A percentile compares a stretch with the other conserved stretches of the same genome.
These are phyloP conservation scores for Cercophora samala DNA, from an alignment of 495 filamentous ascomycete genomes.

Conservation along the genomic window DNA sequence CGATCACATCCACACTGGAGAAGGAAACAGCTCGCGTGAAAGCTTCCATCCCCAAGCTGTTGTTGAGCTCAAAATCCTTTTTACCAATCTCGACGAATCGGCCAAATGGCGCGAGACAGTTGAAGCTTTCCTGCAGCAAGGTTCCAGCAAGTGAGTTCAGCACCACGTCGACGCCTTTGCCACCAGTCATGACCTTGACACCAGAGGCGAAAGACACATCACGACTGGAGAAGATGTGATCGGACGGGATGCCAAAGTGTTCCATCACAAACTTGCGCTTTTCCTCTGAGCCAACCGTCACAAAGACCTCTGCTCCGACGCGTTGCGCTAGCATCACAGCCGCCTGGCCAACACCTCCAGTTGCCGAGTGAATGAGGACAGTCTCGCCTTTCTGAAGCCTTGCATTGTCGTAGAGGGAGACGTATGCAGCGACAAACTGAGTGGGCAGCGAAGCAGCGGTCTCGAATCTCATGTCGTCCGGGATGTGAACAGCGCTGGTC, in stretches of 20 bases:
- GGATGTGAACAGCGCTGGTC: constrained; percentile 38
- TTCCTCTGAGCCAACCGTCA: constrained; percentile 50
- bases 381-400: constrained; percentile 46
- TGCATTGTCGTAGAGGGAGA: constrained; percentile 42
- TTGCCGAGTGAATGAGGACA: constrained; percentile 58
- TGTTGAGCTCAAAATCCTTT: constrained; percentile 37
- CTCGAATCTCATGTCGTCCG: constrained; percentile 46
- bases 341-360: constrained; percentile 57
- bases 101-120: constrained; percentile 54
- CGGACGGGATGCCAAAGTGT: constrained; percentile 46
- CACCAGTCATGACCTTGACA: constrained; percentile 45
- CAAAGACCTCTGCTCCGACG: constrained; percentile 53
- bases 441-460: constrained; percentile 51
- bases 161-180: constrained; percentile 56
- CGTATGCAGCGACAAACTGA: constrained; percentile 53
- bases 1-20: constrained; percentile 32
- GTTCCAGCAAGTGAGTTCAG: constrained; percentile 58
- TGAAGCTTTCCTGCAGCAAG: constrained; percentile 51
- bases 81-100: constrained; percentile 58
- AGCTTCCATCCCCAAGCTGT: constrained; percentile 39
- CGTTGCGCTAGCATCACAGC: constrained; percentile 52
- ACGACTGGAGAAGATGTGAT: constrained; percentile 52
- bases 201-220: constrained; percentile 41
- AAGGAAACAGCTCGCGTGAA: constrained; percentile 39
- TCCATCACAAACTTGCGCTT: constrained; percentile 45